phyloP scores from a whole-genome alignment of 1,139 yeast species.

The Saccharomyces hybrid region DNA sequence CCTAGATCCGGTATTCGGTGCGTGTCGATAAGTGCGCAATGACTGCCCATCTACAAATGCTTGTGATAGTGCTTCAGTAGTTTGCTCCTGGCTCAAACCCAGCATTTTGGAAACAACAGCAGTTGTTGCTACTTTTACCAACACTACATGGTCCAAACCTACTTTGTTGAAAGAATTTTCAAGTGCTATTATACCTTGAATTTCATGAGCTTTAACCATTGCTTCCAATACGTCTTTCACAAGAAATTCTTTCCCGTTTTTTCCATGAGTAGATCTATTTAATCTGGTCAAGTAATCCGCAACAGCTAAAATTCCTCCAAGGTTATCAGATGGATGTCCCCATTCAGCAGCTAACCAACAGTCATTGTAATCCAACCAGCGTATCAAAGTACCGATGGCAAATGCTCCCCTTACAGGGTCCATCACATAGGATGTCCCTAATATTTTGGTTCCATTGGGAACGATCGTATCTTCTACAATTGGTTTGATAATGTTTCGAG shows the following conservation, averaged over 20 bases:
- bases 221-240: conserved; percentile 44
- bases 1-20: conserved; percentile 55
- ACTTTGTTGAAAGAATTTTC: conserved; percentile 53
- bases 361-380: conserved; percentile 56
- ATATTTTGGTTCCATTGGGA: conserved; percentile 47
- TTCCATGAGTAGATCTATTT: conserved; percentile 36
- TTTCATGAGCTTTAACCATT: conserved; percentile 57
- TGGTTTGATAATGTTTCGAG: conserved; percentile 44
- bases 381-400: conserved; percentile 47
- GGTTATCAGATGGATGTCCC: conserved; percentile 58
- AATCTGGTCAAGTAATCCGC: conserved; percentile 49
- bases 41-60: conserved; percentile 56
- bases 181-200: conserved; percentile 50
- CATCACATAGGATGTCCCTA: conserved; percentile 44
- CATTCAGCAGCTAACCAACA: conserved; percentile 62
- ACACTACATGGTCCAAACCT: conserved; percentile 53
- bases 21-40: conserved; percentile 52
- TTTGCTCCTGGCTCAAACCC: conserved; percentile 43
- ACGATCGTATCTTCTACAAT: conserved; percentile 49
- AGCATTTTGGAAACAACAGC: conserved; percentile 51
- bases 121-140: conserved; percentile 55
- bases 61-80: conserved; percentile 49
- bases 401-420: conserved; percentile 55
- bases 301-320: conserved; percentile 52
- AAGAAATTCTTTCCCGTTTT: conserved; percentile 38